These are phyloP conservation scores for Fusarium sulawesiense DNA, from an alignment of 2,329 filamentous ascomycete species.

Conservation along the genomic window DNA sequence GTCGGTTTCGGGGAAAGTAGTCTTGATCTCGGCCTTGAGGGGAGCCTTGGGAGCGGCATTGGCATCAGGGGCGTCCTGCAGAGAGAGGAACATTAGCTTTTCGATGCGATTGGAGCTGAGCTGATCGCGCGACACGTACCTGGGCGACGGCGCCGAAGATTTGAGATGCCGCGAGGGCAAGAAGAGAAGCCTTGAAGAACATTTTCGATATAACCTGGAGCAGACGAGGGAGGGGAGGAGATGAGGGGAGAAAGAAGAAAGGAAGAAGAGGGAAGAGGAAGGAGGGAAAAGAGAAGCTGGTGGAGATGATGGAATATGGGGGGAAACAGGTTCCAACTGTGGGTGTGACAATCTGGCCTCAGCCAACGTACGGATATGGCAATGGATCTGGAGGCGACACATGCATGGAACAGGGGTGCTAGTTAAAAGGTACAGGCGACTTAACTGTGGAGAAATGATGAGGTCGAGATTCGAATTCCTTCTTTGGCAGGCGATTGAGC, in stretches of 20 bases:
- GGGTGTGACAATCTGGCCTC: slow-evolving; percentile 49
- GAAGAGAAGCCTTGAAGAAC: slow-evolving; percentile 78
- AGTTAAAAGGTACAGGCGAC: neutral
- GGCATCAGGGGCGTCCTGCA: slow-evolving; percentile 34
- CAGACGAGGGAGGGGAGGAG: slow-evolving; percentile 13
- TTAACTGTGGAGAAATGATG: slow-evolving; percentile 25
- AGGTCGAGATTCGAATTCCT: slow-evolving; percentile 5
- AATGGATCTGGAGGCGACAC: slow-evolving; percentile 27
- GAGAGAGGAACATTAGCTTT: neutral
- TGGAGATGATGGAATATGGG: slow-evolving; percentile 40
- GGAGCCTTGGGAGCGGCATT: slow-evolving; percentile 41
- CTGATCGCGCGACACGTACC: slow-evolving; percentile 57
- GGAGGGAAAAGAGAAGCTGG: slow-evolving; percentile 29
- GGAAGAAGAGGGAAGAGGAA: slow-evolving; percentile 7
- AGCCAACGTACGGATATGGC: slow-evolving; percentile 32
- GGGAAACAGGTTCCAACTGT: slow-evolving; percentile 19
- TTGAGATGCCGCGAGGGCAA: slow-evolving; percentile 78
- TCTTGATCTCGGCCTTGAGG: slow-evolving; percentile 72
- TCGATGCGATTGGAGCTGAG: neutral
- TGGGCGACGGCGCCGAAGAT: slow-evolving; percentile 73
- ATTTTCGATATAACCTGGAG: slow-evolving; percentile 57
- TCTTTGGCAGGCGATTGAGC: neutral
- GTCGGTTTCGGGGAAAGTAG: slow-evolving; percentile 76
- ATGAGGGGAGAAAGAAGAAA: slow-evolving; percentile 12
- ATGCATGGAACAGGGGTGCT: slow-evolving; percentile 20